Percentiles rank a stretch among this genome's conserved stretches.
These are phyloP conservation scores for Clitopilus hobsonii DNA, from an alignment of 768 basidiomycete species.

Conservation along the genomic window DNA sequence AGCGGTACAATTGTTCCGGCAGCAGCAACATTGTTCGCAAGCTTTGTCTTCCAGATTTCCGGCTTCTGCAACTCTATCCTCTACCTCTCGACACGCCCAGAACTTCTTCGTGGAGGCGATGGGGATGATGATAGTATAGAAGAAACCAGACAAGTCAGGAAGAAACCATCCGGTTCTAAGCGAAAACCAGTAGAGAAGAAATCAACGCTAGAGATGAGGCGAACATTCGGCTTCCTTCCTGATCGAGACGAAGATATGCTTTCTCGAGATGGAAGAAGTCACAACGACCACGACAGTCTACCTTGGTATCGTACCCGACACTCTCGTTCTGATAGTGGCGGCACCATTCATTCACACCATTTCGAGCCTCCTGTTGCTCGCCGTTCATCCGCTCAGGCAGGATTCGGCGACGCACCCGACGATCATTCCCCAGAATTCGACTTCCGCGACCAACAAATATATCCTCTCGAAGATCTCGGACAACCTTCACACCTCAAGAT, in stretches of 20 bases:
- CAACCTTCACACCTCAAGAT: background rate
- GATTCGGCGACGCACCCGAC: background rate
- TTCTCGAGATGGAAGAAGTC: background rate
- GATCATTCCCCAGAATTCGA: background rate
- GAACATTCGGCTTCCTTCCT: background rate
- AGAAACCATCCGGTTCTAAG: background rate
- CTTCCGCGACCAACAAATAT: background rate
- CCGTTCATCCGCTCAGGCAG: background rate
- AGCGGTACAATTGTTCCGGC: slow-evolving; percentile 6
- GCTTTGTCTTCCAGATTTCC: slow-evolving; percentile 12
- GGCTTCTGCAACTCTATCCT: slow-evolving; percentile 17
- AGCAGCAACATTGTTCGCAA: slow-evolving; percentile 10
- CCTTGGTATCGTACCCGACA: background rate
- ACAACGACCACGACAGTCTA: background rate
- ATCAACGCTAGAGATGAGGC: background rate
- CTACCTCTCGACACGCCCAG: slow-evolving; percentile 14
- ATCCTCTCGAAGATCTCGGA: background rate
- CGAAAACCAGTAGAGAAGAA: background rate
- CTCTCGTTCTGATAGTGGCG: background rate
- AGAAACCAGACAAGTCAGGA: background rate
- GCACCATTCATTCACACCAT: background rate
- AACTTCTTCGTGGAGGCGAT: slow-evolving; percentile 7
- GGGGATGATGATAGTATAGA: background rate
- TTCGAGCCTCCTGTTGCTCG: background rate
- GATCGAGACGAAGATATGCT: background rate